Base-by-base conservation (phyloP, 805 yeast species). In the Barnettozyma californica region DNA sequence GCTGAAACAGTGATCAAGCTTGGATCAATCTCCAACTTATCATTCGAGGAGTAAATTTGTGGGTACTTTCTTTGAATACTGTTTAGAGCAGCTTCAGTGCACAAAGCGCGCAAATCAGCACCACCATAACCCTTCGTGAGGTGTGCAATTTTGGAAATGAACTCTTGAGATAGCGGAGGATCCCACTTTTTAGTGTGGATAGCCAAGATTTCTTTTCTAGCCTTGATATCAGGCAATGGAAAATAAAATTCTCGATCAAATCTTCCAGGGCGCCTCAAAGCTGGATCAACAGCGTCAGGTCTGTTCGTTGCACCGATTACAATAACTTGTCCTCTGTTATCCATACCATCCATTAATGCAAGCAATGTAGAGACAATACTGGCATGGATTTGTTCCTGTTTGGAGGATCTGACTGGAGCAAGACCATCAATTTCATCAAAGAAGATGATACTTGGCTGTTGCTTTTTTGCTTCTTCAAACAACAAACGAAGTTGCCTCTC, bases 311-410 rank as follows among this genome's bases (percentile, higher is more conserved):
- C 99, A 50, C 99, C 99, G 57, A 94, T 91, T 2, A 94, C 97
- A 54, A 94, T 92, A 18, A 94, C 98, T 64, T 94, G 98, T 8
- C 99, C 99, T 64, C 98, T 80, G 57, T 90, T 90, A 64, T 92
- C 98, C 98, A 94, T 94, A 59, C 99, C 99, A 66, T 94, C 99
- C 99, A 94, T 94, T 45, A 94, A 70, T 0, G 99, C 98, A 54
- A 94, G 76, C 59, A 94, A 70, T 0, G 99, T 94, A 5, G 97
- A 90, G 2, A 94, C 99, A 51, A 94, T 94, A 53, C 96, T 86
- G 4, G 99, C 97, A 67, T 94, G 99, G 51, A 94, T 94, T 67
- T 94, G 99, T 65, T 94, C 99, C 67, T 94, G 99, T 55, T 92
- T 92, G 0, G 97, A 87, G 0, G 96, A 87, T 64, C 99, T 78